Evolutionary conservation across 768 basidiomycete genomes (phyloP).

Genomic region (Suillus luteus): DNA sequence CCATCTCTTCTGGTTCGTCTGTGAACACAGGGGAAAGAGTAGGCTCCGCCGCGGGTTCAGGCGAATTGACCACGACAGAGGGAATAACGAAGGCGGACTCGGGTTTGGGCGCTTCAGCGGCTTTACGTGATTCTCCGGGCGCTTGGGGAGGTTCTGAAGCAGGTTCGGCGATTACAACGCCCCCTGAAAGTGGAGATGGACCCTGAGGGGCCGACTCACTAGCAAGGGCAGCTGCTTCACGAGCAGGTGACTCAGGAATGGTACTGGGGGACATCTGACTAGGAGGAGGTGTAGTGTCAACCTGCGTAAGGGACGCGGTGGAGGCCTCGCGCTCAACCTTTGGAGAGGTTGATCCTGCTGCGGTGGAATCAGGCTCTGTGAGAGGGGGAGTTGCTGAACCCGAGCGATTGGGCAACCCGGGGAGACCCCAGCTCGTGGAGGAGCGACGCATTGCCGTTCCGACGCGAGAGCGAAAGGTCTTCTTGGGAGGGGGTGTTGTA

Average conservation of each 20-base stretch:
- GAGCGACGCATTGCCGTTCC: slow-evolving; percentile 61
- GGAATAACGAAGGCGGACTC: slow-evolving; percentile 19
- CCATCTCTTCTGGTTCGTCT: slow-evolving; percentile 46
- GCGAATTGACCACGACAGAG: slow-evolving; percentile 16
- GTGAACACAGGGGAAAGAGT: slow-evolving; percentile 50
- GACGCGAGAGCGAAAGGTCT: slow-evolving; percentile 59
- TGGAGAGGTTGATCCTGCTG: slow-evolving; percentile 29
- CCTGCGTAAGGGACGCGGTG: slow-evolving; percentile 32
- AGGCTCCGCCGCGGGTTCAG: slow-evolving; percentile 33
- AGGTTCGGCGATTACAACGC: slow-evolving; percentile 24
- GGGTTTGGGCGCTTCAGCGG: slow-evolving; percentile 4
- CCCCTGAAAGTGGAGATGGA: slow-evolving; percentile 46
- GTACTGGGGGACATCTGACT: slow-evolving; percentile 41
- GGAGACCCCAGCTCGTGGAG: slow-evolving; percentile 53
- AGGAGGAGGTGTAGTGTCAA: slow-evolving; percentile 43
- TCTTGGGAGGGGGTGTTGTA: slow-evolving; percentile 37
- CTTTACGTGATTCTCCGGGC: slow-evolving; percentile 12
- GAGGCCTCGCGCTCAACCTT: slow-evolving; percentile 33
- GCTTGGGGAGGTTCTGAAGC: slow-evolving; percentile 17
- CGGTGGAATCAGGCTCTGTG: slow-evolving; percentile 30
- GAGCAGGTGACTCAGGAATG: slow-evolving; percentile 68
- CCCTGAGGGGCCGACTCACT: slow-evolving; percentile 35
- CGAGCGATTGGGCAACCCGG: slow-evolving; percentile 34
- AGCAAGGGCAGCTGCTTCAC: slow-evolving; percentile 50
- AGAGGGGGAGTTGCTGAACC: slow-evolving; percentile 27